Evolutionary conservation across 164 flowering plant species (phyloP), one percentile per base, ranked within the genome.

Genomic region (Vitis cinerea): DNA sequence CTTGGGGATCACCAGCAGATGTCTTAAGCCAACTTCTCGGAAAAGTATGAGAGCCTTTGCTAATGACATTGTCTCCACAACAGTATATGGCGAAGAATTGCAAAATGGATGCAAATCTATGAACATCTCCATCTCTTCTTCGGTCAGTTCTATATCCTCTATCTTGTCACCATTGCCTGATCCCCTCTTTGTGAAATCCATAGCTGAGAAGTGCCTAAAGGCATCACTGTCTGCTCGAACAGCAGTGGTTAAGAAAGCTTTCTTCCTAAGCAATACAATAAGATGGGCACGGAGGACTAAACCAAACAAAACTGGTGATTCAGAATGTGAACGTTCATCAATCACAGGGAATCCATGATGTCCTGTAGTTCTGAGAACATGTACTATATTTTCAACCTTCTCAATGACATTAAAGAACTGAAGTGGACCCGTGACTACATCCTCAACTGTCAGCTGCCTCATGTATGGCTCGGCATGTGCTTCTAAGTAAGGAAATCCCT

Each of bases 311-410:
- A 81, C 78, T 0, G 90, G 88, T n/a, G 77, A 30, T 30, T 78
- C 82, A 29, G 90, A 85, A 70, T 72, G 12, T 47, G 92, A 85
- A 63, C 88, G 85, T 70, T 86, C 88, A 72, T 92, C 97, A 54
- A 91, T 75, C 44, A 94, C 93, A 12, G 99, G 99, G 61, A 94
- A 94, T 17, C 97, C 99, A 71, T 92, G 83, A 71, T 94, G 97
- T 31, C 74, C 64, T 37, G 97, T 88, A 56, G 83, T 83, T 72
- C 57, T 82, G 60, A 94, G 93, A 64, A 86, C 83, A 64, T 88
- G 88, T 19, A 88, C 95, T 66, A 94, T 79, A 67, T 86, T 83
- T 15, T 86, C 66, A 27, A 94, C 96, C 80, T 85, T 89, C 79
- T 92, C 99, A n/a, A 89, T 72, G 47, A 97, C 97, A 61, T 79